Evolutionary conservation across 2,329 filamentous ascomycete genomes (phyloP).

Genomic region (Colletotrichum tanaceti): DNA sequence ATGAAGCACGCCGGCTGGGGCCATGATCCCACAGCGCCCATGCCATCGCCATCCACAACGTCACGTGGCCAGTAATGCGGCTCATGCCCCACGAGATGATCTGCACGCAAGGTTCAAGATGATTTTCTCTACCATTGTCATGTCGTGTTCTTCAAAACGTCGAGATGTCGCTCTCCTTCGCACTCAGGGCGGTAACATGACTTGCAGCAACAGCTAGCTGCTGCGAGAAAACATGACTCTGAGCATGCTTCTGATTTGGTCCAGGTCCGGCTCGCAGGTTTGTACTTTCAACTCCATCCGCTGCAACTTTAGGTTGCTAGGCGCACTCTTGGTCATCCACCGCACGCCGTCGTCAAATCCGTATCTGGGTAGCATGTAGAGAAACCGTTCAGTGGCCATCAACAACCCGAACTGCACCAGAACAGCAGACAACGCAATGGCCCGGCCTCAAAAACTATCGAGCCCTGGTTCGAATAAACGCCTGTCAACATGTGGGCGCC

Average conservation of each 20-base stretch:
- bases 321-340: neutral
- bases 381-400: neutral
- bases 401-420: neutral
- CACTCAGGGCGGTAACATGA: neutral
- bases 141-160: neutral
- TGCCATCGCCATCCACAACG: slow-evolving; percentile 3
- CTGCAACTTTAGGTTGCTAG: neutral
- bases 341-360: neutral
- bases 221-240: neutral
- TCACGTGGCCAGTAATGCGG: slow-evolving; percentile 6
- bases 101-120: neutral
- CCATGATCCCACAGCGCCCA: slow-evolving; percentile 26
- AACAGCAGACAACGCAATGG: neutral
- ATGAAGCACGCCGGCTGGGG: slow-evolving; percentile 25
- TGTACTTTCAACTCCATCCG: slow-evolving; percentile 12
- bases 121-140: neutral
- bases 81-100: neutral
- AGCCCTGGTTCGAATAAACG: slow-evolving; percentile 6
- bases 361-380: neutral
- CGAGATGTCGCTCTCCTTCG: neutral
- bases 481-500: slow-evolving; percentile 6
- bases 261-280: slow-evolving; percentile 7
- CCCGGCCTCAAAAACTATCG: neutral
- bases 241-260: neutral
- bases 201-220: neutral